Base-by-base conservation (phyloP, 1,284 basidiomycete genomes). In the Limonomyces culmigenus region DNA sequence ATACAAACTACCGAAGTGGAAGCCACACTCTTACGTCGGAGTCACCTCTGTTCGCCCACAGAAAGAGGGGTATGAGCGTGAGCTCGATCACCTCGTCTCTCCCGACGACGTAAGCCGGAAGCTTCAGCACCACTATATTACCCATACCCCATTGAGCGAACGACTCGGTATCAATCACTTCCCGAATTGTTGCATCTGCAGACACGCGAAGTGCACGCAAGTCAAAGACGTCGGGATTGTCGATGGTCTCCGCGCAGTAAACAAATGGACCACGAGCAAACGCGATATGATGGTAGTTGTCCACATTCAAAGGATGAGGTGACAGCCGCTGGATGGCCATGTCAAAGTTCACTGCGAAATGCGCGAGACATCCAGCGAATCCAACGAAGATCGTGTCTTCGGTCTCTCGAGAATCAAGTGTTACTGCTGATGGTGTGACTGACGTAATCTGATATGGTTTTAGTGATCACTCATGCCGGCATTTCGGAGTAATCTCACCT, bases 221-320 rank as follows among this genome's bases (percentile, higher is more conserved):
- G 31, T 46, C 46, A 13, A 16, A 15, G 4, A 47, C 32, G n/a
- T 21, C 11, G 8, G 38, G 11, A 29, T 47, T 47, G 38, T 47
- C 46, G 2, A 45, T 33, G 3, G 40, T 42, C 33, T 47, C 46
- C 2, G 39, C 38, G 27, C 45, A 47, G 33, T 47, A 47, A 4
- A 46, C 34, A 36, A 46, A 41, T 2, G 46, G 43, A 4, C 46
- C 46, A 4, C 43, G 41, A 5, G 38, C 39, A 18, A 47, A 27
- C 14, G 43, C 43, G 14, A 45, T 32, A 23, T 38, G 39, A 13
- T 36, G 33, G 16, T 25, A 39, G 32, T 46, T 46, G n/a, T 43
- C 43, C 12, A 44, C 21, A n/a, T 39, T 39, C 14, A 45, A 35
- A 3, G 43, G 43, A 32, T 47, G 43, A 11, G 46, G 45, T 14